Evolutionary conservation across 495 filamentous ascomycete species (phyloP).

Genomic region (Bacidia rubella): DNA sequence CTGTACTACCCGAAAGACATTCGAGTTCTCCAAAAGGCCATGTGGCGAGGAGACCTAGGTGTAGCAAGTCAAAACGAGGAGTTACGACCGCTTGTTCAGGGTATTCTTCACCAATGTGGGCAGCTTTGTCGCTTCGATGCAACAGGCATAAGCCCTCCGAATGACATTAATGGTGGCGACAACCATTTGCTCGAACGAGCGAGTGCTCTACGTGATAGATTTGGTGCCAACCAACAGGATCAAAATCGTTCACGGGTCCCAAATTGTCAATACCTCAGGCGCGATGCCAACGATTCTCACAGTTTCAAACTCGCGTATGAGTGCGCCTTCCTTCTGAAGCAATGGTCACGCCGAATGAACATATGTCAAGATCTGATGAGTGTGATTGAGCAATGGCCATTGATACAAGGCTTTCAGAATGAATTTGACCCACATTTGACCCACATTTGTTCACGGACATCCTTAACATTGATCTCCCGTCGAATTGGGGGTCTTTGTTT

Average conservation of each 20-base stretch:
- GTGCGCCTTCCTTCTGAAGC: constrained; percentile 19
- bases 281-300: constrained; percentile 3
- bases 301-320: constrained; percentile 20
- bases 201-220: background rate
- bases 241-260: background rate
- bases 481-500: constrained; percentile 33
- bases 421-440: constrained; percentile 17
- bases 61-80: constrained; percentile 41
- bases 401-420: constrained; percentile 28
- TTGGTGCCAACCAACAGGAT: background rate
- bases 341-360: constrained; percentile 17
- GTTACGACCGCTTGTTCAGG: constrained; percentile 26
- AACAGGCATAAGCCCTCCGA: background rate
- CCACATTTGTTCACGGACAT: constrained; percentile 20
- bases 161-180: background rate
- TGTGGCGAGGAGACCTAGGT: constrained; percentile 32
- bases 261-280: constrained; percentile 12
- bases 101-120: constrained; percentile 28
- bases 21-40: constrained; percentile 35
- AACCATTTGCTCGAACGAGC: constrained; percentile 6
- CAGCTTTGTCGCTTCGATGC: constrained; percentile 22
- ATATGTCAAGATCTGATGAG: constrained; percentile 17
- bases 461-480: constrained; percentile 23
- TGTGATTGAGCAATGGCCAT: constrained; percentile 23
- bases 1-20: constrained; percentile 42